These are phyloP conservation scores for Colletotrichum lupini DNA, from an alignment of 2,329 filamentous ascomycete genomes.

Conservation along the genomic window DNA sequence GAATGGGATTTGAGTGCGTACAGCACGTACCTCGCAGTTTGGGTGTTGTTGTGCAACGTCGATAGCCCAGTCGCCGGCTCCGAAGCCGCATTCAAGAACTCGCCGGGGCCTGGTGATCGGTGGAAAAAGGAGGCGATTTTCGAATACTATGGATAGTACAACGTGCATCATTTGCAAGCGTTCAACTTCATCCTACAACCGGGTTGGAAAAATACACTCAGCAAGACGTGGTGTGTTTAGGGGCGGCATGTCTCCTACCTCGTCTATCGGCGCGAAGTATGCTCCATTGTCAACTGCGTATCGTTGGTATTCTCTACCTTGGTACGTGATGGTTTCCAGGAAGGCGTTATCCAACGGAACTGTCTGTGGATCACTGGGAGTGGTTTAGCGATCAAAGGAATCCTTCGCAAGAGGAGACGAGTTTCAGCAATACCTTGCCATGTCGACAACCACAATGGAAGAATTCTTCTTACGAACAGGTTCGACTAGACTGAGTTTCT, in stretches of 20 bases:
- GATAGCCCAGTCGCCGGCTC: conserved; percentile 76
- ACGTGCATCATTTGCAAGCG: conserved; percentile 72
- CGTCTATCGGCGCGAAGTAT: conserved; percentile 77
- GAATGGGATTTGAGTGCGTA: neutral
- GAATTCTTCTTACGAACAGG: neutral
- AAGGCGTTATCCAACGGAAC: conserved; percentile 67
- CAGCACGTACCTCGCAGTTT: conserved; percentile 67
- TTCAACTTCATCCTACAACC: conserved; percentile 72
- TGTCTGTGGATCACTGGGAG: conserved; percentile 57
- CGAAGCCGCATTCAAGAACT: conserved; percentile 79
- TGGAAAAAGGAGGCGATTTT: conserved; percentile 76
- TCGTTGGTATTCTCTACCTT: conserved; percentile 74
- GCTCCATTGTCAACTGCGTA: conserved; percentile 72
- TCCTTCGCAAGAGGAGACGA: neutral
- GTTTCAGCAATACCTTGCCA: conserved; percentile 32
- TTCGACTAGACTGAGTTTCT: neutral
- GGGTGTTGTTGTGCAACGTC: conserved; percentile 75
- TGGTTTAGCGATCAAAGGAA: conserved; percentile 39
- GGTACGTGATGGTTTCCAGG: conserved; percentile 67
- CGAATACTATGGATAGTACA: conserved; percentile 72
- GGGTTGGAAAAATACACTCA: conserved; percentile 15
- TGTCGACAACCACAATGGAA: conserved; percentile 2
- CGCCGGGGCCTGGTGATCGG: conserved; percentile 66
- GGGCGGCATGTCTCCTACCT: conserved; percentile 59
- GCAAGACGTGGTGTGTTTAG: neutral